Base-by-base conservation (phyloP, 768 basidiomycete genomes). In the Lyophyllum decastes region DNA sequence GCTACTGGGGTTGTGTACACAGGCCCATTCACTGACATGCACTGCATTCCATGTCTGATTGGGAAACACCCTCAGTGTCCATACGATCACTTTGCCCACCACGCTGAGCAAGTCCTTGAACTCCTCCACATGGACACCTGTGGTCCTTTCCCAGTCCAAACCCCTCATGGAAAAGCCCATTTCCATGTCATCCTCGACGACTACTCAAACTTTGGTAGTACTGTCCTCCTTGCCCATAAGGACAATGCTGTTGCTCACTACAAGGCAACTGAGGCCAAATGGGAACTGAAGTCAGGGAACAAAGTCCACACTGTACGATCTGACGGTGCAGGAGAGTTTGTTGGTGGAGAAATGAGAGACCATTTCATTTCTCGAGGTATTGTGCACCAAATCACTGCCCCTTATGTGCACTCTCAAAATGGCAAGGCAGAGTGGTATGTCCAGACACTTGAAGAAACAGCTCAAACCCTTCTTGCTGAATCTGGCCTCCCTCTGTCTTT, bases 151-250 rank as follows among this genome's bases (percentile, higher is more conserved):
- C n/a, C n/a, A n/a, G n/a, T n/a, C n/a, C n/a, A n/a, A n/a, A n/a
- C n/a, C n/a, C n/a, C n/a, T n/a, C n/a, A n/a, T n/a, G n/a, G n/a
- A 0, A 59, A 67, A 6, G 22, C 47, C 2, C 54, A 25, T 4
- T 2, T 60, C 62, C 43, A 50, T 66, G 7, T n/a, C 14, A 16
- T 53, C 45, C 60, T 69, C 4, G 70, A 69, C n/a, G 61, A 68
- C 33, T 34, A 14, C 30, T 62, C 64, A 0, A 68, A 68, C 48
- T 56, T 51, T 40, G 63, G 64, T 14, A 56, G 43, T 21, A 54
- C 49, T 14, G 33, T 11, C 2, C 48, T 66, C 2, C 51, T 69
- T 12, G 17, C 3, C 1, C 4, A 14, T 2, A 58, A 61, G 19
- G 49, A 16, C 25, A 54, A 62, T 38, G 66, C 63, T 6, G 44